These are phyloP conservation scores for Neurospora discreta DNA, from an alignment of 495 filamentous ascomycete species.

Conservation along the genomic window DNA sequence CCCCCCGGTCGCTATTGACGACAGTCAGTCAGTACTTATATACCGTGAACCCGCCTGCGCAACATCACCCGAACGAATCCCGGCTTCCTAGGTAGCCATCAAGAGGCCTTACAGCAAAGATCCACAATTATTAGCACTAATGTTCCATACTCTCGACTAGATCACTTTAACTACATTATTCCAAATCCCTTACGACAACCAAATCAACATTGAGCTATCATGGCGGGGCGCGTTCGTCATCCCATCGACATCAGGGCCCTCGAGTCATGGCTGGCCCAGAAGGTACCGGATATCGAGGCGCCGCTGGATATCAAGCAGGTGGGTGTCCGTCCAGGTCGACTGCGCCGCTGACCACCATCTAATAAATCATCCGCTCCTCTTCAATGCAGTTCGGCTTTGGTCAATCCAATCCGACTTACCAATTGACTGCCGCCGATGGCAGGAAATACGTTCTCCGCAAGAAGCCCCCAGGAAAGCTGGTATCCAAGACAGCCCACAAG, in stretches of 20 bases:
- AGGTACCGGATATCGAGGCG: constrained; percentile 67
- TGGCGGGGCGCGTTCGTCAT: constrained; percentile 84
- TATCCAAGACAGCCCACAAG: constrained; percentile 87
- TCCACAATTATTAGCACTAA: neutral
- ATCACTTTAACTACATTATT: neutral
- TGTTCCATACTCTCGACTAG: neutral
- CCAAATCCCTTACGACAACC: neutral
- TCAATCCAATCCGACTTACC: constrained; percentile 95
- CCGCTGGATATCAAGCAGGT: constrained; percentile 87
- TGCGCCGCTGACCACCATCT: neutral
- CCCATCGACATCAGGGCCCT: constrained; percentile 71
- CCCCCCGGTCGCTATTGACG: neutral
- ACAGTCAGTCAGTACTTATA: neutral
- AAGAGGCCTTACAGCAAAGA: neutral
- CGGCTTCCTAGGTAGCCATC: neutral
- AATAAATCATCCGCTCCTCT: neutral
- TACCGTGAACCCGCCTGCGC: neutral
- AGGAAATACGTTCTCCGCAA: constrained; percentile 78
- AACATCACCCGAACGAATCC: neutral
- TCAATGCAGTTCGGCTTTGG: constrained; percentile 79
- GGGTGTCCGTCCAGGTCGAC: constrained; percentile 9
- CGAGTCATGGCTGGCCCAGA: constrained; percentile 61
- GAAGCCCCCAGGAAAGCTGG: constrained; percentile 84
- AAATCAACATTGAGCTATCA: constrained; percentile 22
- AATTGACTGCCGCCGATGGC: constrained; percentile 58